A percentile compares a stretch with the other conserved stretches of the same genome.
phyloP scores from a whole-genome alignment of 2,329 filamentous ascomycete species.

The Diaporthe sp. region DNA sequence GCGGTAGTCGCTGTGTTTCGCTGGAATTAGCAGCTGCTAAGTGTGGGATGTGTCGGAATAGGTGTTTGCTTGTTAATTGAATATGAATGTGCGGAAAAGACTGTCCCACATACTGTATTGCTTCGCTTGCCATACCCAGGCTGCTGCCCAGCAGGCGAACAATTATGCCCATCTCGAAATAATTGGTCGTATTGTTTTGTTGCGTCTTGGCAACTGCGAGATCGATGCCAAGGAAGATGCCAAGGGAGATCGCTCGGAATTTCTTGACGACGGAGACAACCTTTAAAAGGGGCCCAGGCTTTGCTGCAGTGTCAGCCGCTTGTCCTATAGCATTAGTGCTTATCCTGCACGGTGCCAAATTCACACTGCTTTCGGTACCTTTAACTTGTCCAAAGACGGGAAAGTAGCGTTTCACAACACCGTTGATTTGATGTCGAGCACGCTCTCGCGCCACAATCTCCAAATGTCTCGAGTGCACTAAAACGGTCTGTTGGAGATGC shows the following conservation, averaged over 20 bases:
- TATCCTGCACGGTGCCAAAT: not conserved
- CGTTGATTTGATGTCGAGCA: not conserved
- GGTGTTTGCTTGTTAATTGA: not conserved
- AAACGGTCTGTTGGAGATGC: too few species aligned
- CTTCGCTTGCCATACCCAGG: conserved; percentile 38
- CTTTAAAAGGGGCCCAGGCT: not conserved
- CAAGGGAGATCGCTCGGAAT: too few species aligned
- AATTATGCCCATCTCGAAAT: conserved; percentile 23
- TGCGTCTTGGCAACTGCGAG: not conserved
- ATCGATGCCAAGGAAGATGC: not conserved
- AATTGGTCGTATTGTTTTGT: not conserved
- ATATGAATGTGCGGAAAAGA: not conserved
- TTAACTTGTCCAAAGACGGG: not conserved
- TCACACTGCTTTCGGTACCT: not conserved
- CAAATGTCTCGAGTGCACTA: not conserved
- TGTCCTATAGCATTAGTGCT: not conserved
- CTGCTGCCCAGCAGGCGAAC: conserved; percentile 32
- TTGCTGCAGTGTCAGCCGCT: not conserved
- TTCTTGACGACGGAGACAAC: not conserved
- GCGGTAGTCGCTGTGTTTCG: conserved; percentile 25
- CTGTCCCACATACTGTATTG: conserved; percentile 33
- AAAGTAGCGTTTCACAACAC: not conserved
- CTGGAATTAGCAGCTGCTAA: not conserved
- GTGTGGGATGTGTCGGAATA: too few species aligned
- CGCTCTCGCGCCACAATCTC: not conserved